phyloP scores from a whole-genome alignment of 352 stramenopile species.

The Pythium sp. region DNA sequence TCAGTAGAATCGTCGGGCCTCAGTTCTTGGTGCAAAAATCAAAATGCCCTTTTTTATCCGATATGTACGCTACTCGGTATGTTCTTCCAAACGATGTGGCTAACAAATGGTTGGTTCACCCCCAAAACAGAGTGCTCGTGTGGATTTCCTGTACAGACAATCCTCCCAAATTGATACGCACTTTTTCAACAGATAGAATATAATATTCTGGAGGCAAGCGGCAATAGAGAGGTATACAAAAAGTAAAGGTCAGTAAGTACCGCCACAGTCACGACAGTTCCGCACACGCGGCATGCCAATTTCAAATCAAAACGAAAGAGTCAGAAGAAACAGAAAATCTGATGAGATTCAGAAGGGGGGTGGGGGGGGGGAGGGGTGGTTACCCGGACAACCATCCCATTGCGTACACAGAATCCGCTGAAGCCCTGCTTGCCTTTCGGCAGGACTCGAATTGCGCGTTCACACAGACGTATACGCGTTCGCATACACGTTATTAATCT shows the following conservation, averaged over 20 bases:
- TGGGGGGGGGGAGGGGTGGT: too few relatives aligned
- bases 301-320: constrained; percentile 1
- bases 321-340: not conserved
- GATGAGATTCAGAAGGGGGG: not conserved
- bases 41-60: too few relatives aligned
- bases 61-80: too few relatives aligned
- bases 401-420: too few relatives aligned
- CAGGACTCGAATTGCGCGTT: not conserved
- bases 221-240: not conserved
- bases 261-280: not conserved
- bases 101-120: too few relatives aligned
- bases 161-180: not conserved
- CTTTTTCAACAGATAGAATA: constrained; percentile 3
- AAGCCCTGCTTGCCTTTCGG: too few relatives aligned
- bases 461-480: not conserved
- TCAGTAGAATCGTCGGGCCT: too few relatives aligned
- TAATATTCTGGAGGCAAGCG: not conserved
- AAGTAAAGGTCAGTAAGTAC: not conserved
- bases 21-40: too few relatives aligned
- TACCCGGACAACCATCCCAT: not conserved
- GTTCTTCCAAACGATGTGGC: too few relatives aligned
- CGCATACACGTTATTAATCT: not conserved
- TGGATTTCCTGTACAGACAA: too few relatives aligned
- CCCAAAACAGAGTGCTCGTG: too few relatives aligned
- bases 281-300: not conserved